Evolutionary conservation across 2,329 filamentous ascomycete genomes (phyloP).

Genomic region (Dactylellina drechsleri): DNA sequence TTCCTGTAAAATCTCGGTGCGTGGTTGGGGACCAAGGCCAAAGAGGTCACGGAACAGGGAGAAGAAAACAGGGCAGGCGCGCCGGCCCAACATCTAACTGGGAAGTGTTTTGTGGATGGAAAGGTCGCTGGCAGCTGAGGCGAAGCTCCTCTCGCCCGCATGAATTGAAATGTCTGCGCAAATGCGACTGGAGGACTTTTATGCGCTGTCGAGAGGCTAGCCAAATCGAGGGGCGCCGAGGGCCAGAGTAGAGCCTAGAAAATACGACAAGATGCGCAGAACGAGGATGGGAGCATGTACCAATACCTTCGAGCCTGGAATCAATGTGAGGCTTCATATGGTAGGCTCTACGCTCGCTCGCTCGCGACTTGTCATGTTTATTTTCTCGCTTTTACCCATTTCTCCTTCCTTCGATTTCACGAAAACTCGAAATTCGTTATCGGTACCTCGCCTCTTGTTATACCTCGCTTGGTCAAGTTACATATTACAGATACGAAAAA

Average conservation of each 20-base stretch:
- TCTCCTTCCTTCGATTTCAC: conserved; percentile 2
- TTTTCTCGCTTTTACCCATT: conserved; percentile 31
- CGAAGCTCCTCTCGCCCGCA: conserved; percentile 53
- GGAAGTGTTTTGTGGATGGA: conserved; percentile 20
- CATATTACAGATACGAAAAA: conserved; percentile 36
- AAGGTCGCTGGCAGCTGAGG: conserved; percentile 46
- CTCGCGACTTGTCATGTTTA: conserved; percentile 51
- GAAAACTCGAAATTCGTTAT: conserved; percentile 23
- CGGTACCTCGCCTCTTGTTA: conserved; percentile 26
- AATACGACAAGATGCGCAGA: conserved; percentile 44
- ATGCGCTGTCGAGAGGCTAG: conserved; percentile 53
- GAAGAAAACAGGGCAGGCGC: conserved; percentile 49
- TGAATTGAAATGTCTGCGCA: conserved; percentile 47
- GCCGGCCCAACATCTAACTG: conserved; percentile 39
- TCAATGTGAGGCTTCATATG: conserved; percentile 52
- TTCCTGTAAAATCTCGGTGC: conserved; percentile 28
- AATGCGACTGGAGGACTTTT: conserved; percentile 45
- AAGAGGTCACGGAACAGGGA: conserved; percentile 30
- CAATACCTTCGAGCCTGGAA: conserved; percentile 24
- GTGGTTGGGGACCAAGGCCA: conserved; percentile 27
- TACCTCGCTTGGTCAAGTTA: conserved; percentile 16
- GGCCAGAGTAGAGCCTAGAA: conserved; percentile 50
- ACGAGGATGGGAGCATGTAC: conserved; percentile 19
- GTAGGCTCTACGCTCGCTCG: conserved; percentile 43
- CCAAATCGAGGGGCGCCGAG: conserved; percentile 44